Conservation (phyloP, 2,329 filamentous ascomycete species). For the Epichloe sylvatica region DNA sequence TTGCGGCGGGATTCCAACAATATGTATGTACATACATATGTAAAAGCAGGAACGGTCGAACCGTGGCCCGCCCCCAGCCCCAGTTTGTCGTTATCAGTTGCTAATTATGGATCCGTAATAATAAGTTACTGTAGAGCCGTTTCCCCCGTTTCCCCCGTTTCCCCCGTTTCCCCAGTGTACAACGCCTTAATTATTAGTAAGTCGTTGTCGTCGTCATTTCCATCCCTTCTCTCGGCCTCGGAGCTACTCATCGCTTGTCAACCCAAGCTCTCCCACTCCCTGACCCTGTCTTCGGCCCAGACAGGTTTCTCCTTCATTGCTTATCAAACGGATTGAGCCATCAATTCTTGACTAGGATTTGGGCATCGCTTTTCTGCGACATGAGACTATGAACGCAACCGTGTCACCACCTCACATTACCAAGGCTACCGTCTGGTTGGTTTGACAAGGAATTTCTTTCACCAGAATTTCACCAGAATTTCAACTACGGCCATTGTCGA, state of each 20-base stretch:
- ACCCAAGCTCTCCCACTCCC: not conserved
- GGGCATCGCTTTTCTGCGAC: not conserved
- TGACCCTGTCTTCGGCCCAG: not conserved
- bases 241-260: slow-evolving; percentile 1
- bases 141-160: too few species aligned
- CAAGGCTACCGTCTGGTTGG: not conserved
- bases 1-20: too few species aligned
- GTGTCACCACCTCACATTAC: not conserved
- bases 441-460: not conserved
- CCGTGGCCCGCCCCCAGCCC: too few species aligned
- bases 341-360: not conserved
- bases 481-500: not conserved
- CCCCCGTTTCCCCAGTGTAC: too few species aligned
- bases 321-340: not conserved
- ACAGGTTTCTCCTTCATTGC: not conserved
- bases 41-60: too few species aligned
- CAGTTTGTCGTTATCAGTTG: too few species aligned
- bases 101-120: too few species aligned
- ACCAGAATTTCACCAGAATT: not conserved
- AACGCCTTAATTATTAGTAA: not conserved
- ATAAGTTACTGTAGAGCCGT: too few species aligned
- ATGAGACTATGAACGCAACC: not conserved
- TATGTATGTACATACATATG: too few species aligned
- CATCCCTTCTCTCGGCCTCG: not conserved
- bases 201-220: slow-evolving; percentile 1